Conservation (phyloP, 192 early-diverging fungal species). For the Coemansia sp. region DNA sequence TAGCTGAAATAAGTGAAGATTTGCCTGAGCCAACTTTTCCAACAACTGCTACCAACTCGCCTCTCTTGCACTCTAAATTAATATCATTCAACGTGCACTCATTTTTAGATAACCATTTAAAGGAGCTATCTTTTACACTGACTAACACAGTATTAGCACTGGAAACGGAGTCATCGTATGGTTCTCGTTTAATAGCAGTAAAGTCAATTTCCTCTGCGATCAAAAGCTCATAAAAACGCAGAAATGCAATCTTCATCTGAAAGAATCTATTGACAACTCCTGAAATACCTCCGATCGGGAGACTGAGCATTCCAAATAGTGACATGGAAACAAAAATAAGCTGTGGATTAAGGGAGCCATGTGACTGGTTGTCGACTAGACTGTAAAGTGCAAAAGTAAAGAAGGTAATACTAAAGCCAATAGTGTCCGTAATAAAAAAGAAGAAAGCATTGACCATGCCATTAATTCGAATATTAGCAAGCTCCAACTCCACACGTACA, state of each 20-base stretch:
- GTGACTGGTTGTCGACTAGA: conserved; percentile 56
- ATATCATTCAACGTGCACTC: conserved; percentile 40
- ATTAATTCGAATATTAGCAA: conserved; percentile 72
- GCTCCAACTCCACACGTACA: conserved; percentile 75
- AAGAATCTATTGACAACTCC: conserved; percentile 56
- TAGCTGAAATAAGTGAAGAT: conserved; percentile 67
- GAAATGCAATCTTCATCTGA: not conserved
- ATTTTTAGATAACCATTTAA: conserved; percentile 55
- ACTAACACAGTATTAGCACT: not conserved
- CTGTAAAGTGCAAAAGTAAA: conserved; percentile 74
- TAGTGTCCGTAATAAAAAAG: conserved; percentile 75
- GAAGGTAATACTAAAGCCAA: conserved; percentile 87
- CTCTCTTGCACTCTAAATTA: conserved; percentile 25
- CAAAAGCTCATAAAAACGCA: not conserved
- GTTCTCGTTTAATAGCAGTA: not conserved
- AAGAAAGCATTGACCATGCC: conserved; percentile 68
- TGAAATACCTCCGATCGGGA: conserved; percentile 78
- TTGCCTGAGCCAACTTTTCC: conserved; percentile 76
- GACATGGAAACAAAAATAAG: conserved; percentile 85
- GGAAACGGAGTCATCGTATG: not conserved
- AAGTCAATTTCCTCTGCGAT: not conserved
- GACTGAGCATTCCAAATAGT: conserved; percentile 68
- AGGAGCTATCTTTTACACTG: conserved; percentile 48
- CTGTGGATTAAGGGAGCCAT: conserved; percentile 60
- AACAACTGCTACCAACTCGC: conserved; percentile 59